phyloP scores from a whole-genome alignment of 2,329 filamentous ascomycete species.

The Microdochium bolleyi region DNA sequence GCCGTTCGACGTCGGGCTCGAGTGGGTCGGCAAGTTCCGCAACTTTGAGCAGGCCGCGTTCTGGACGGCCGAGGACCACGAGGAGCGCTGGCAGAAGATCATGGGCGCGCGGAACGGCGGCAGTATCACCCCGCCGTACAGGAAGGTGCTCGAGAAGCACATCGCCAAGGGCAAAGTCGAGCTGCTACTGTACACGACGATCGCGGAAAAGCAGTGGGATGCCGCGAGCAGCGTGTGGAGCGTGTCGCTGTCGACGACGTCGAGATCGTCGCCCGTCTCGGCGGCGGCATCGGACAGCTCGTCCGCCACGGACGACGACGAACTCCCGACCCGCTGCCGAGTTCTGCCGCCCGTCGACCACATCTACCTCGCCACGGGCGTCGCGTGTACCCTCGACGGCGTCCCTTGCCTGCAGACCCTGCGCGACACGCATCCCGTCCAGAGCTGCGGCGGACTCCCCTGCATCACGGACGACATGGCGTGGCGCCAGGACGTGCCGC shows the following conservation, averaged over 20 bases:
- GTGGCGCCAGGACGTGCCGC: slow-evolving; percentile 65
- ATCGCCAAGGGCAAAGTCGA: slow-evolving; percentile 40
- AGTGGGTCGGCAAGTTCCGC: slow-evolving; percentile 77
- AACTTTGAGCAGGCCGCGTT: slow-evolving; percentile 71
- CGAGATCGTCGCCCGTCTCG: slow-evolving; percentile 2
- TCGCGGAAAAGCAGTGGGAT: slow-evolving; percentile 45
- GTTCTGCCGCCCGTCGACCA: slow-evolving; percentile 49
- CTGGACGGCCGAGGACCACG: slow-evolving; percentile 66
- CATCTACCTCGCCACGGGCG: slow-evolving; percentile 70
- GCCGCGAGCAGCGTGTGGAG: slow-evolving; percentile 35
- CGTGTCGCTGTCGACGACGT: slow-evolving; percentile 9
- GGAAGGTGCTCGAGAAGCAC: slow-evolving; percentile 58
- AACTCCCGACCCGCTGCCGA: neutral
- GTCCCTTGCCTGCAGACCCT: slow-evolving; percentile 57
- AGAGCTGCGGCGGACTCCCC: slow-evolving; percentile 57
- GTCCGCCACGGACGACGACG: slow-evolving; percentile 22
- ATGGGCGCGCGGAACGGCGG: slow-evolving; percentile 62
- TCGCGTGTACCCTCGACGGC: slow-evolving; percentile 52
- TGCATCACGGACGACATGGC: slow-evolving; percentile 69
- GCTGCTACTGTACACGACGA: slow-evolving; percentile 48
- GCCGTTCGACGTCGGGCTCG: slow-evolving; percentile 68
- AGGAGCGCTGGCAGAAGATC: slow-evolving; percentile 60
- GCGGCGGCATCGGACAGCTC: slow-evolving; percentile 25
- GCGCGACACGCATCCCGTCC: slow-evolving; percentile 49
- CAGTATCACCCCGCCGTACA: slow-evolving; percentile 64